phyloP scores from a whole-genome alignment of 2,329 filamentous ascomycete species.

The Ceratocystis colombiana region DNA sequence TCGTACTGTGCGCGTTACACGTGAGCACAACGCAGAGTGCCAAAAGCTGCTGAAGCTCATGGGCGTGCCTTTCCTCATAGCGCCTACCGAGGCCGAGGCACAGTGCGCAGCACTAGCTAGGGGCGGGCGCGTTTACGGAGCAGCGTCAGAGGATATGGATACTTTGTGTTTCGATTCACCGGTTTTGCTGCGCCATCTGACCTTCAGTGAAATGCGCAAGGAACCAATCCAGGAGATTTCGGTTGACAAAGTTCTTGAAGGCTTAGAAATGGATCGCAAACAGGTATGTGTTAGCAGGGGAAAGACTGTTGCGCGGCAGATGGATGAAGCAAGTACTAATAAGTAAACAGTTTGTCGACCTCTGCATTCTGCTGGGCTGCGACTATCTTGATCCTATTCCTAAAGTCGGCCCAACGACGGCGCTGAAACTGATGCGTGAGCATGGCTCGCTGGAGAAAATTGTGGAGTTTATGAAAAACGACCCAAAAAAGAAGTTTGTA shows the following conservation, averaged over 20 bases:
- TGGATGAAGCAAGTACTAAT: slow-evolving; percentile 1
- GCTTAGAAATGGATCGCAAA: slow-evolving; percentile 74
- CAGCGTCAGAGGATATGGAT: slow-evolving; percentile 97
- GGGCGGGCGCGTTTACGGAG: slow-evolving; percentile 91
- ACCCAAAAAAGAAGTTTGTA: slow-evolving; percentile 67
- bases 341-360: slow-evolving; percentile 70
- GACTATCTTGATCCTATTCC: slow-evolving; percentile 96
- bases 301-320: neutral
- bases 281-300: slow-evolving; percentile 47
- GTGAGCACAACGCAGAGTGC: slow-evolving; percentile 93
- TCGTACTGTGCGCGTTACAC: slow-evolving; percentile 85
- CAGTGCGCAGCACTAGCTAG: slow-evolving; percentile 85
- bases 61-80: slow-evolving; percentile 91
- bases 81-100: slow-evolving; percentile 92
- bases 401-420: slow-evolving; percentile 84
- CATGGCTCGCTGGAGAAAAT: slow-evolving; percentile 80
- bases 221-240: slow-evolving; percentile 95
- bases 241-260: slow-evolving; percentile 74
- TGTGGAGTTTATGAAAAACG: slow-evolving; percentile 66
- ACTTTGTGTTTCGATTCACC: slow-evolving; percentile 91
- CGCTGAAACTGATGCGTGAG: slow-evolving; percentile 87
- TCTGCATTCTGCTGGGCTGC: slow-evolving; percentile 94
- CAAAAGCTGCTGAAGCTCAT: slow-evolving; percentile 84
- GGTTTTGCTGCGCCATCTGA: slow-evolving; percentile 82
- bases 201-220: slow-evolving; percentile 94